phyloP scores from a whole-genome alignment of 192 early-diverging fungal species.

The Coemansia sp. region DNA sequence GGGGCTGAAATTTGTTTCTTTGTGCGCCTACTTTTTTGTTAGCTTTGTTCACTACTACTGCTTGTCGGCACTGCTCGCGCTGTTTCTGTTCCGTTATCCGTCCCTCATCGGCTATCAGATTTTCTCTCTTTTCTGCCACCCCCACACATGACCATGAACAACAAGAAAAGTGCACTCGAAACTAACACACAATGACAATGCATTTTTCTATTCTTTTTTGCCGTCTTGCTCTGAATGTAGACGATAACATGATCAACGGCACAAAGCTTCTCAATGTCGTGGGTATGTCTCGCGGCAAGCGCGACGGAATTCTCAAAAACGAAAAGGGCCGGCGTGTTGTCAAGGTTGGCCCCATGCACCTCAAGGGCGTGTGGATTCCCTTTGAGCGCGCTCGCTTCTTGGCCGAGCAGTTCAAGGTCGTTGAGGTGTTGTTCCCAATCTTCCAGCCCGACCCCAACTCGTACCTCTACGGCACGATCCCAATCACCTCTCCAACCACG shows the following conservation, averaged over 20 bases:
- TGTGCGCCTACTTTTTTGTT: neutral
- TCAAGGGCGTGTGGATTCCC: slow-evolving; percentile 86
- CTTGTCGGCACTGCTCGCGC: neutral
- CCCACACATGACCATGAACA: neutral
- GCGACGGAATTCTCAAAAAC: slow-evolving; percentile 84
- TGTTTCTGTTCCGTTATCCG: neutral
- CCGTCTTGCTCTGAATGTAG: slow-evolving; percentile 40
- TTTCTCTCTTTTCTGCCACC: neutral
- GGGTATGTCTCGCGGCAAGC: slow-evolving; percentile 83
- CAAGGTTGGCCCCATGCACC: slow-evolving; percentile 83
- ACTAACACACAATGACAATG: neutral
- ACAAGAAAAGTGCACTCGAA: neutral
- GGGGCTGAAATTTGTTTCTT: neutral
- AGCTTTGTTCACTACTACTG: neutral
- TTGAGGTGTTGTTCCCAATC: slow-evolving; percentile 70
- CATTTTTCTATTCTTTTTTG: slow-evolving; percentile 11
- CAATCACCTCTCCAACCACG: slow-evolving; percentile 47
- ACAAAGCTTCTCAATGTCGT: slow-evolving; percentile 85
- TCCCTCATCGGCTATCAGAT: slow-evolving; percentile 5
- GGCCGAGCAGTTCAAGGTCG: slow-evolving; percentile 71
- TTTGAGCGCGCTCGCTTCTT: slow-evolving; percentile 64
- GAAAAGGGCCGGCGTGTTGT: slow-evolving; percentile 83
- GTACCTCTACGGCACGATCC: slow-evolving; percentile 60
- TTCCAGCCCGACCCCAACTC: slow-evolving; percentile 70
- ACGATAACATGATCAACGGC: slow-evolving; percentile 85